phyloP scores from a whole-genome alignment of 495 filamentous ascomycete species.

The Daldinia loculata region DNA sequence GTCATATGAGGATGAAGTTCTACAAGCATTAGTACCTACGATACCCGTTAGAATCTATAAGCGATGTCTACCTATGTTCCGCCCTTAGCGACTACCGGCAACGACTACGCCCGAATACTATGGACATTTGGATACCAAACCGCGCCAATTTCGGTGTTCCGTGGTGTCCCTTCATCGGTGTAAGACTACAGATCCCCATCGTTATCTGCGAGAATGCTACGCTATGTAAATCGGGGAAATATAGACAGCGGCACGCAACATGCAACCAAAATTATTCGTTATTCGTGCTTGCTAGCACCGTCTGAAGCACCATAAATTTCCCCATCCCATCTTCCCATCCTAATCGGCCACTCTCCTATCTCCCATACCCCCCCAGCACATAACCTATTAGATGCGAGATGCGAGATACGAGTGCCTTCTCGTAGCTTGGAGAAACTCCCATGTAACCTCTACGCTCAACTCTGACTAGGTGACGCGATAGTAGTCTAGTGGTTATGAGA shows the following conservation, averaged over 20 bases:
- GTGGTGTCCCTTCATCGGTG: background rate
- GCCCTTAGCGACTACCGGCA: background rate
- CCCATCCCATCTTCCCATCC: background rate
- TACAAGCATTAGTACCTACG: background rate
- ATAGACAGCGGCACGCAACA: background rate
- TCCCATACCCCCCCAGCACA: background rate
- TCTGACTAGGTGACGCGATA: background rate
- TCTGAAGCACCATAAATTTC: no score
- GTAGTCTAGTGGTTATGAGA: background rate
- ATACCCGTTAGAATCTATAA: background rate
- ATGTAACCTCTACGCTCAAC: background rate
- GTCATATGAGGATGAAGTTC: background rate
- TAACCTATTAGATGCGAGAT: background rate
- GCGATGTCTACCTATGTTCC: background rate
- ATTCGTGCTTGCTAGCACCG: background rate
- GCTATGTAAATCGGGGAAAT: background rate
- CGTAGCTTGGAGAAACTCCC: background rate
- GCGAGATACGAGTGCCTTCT: background rate
- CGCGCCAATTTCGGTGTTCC: background rate
- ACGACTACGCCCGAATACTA: background rate
- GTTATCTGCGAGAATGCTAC: background rate
- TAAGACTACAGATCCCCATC: background rate
- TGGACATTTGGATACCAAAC: background rate
- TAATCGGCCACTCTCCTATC: background rate
- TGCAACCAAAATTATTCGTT: background rate